Conservation (phyloP, 148 eudicot species). For the Selenicereus undatus region DNA sequence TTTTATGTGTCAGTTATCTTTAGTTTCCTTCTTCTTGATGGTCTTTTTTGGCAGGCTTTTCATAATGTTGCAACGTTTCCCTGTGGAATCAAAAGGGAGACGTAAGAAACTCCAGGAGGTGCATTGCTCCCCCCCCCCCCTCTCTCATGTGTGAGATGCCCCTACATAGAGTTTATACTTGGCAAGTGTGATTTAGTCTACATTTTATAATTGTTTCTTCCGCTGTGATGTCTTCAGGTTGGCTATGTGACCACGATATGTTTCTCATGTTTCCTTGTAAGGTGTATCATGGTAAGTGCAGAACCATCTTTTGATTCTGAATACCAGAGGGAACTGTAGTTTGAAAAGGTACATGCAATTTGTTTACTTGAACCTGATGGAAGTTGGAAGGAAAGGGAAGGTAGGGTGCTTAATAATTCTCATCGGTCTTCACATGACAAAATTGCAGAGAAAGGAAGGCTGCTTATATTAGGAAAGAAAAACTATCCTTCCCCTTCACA, state of each 20-base stretch:
- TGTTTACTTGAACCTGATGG: too few relatives aligned
- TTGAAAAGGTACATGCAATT: too few relatives aligned
- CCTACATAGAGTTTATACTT: not conserved
- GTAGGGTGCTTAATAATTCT: not conserved
- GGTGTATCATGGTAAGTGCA: slow-evolving; percentile 85
- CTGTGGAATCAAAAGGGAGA: slow-evolving; percentile 93
- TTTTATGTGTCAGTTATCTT: too few relatives aligned
- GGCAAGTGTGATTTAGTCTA: too few relatives aligned
- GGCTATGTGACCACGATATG: slow-evolving; percentile 94
- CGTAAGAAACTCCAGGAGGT: slow-evolving; percentile 98
- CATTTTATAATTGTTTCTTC: not conserved
- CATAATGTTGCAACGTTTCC: slow-evolving; percentile 89
- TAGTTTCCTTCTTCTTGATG: too few relatives aligned
- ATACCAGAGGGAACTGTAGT: too few relatives aligned
- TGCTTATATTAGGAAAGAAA: too few relatives aligned
- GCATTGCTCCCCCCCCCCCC: not conserved
- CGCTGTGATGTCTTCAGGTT: slow-evolving; percentile 29
- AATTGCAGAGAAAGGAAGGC: too few relatives aligned
- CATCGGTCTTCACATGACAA: too few relatives aligned
- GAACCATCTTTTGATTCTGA: not conserved
- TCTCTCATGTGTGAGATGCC: not conserved
- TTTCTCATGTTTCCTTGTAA: slow-evolving; percentile 76
- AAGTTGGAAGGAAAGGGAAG: not conserved
- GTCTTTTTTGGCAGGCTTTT: slow-evolving; percentile 58
- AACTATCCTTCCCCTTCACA: not conserved